A percentile compares a stretch with the other conserved stretches of the same genome.
Evolutionary conservation across 2,329 filamentous ascomycete genomes (phyloP).

Genomic region (Elsinoe perseae): DNA sequence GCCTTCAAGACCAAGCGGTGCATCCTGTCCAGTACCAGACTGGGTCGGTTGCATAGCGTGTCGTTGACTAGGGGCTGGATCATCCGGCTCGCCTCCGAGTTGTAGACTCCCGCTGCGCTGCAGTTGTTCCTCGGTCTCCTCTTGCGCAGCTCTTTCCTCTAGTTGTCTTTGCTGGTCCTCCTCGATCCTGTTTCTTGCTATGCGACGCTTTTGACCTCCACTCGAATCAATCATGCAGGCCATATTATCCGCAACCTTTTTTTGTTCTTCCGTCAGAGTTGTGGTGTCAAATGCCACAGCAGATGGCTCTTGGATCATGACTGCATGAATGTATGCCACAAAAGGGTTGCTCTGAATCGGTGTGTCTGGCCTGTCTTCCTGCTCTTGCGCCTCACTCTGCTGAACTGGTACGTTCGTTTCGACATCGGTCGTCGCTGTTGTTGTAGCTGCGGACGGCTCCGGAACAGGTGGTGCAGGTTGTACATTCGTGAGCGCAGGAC

Average conservation of each 20-base stretch:
- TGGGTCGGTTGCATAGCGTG: conserved; percentile 64
- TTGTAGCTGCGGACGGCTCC: neutral
- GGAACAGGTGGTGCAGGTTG: conserved; percentile 16
- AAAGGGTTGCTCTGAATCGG: neutral
- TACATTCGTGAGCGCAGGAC: conserved; percentile 55
- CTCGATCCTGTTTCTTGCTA: conserved; percentile 59
- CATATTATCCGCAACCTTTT: conserved; percentile 48
- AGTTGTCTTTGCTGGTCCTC: conserved; percentile 51
- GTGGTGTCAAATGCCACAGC: conserved; percentile 43
- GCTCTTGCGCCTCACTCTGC: conserved; percentile 15
- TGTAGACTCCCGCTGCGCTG: conserved; percentile 76
- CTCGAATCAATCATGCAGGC: conserved; percentile 76
- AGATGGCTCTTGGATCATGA: neutral
- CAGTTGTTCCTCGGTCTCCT: conserved; percentile 61
- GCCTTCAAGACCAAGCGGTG: conserved; percentile 30
- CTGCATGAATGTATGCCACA: neutral
- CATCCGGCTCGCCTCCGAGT: conserved; percentile 86
- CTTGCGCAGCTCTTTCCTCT: conserved; percentile 40
- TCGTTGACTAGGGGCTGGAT: conserved; percentile 56
- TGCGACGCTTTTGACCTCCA: conserved; percentile 73
- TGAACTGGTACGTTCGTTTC: conserved; percentile 13
- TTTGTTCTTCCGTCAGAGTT: conserved; percentile 38
- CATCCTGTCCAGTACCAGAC: conserved; percentile 31
- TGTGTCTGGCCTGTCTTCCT: conserved; percentile 17
- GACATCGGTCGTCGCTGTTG: neutral